Evolutionary conservation across 768 basidiomycete genomes (phyloP), one percentile per base, ranked within the genome.

Genomic region (Leccinum barrowsii): DNA sequence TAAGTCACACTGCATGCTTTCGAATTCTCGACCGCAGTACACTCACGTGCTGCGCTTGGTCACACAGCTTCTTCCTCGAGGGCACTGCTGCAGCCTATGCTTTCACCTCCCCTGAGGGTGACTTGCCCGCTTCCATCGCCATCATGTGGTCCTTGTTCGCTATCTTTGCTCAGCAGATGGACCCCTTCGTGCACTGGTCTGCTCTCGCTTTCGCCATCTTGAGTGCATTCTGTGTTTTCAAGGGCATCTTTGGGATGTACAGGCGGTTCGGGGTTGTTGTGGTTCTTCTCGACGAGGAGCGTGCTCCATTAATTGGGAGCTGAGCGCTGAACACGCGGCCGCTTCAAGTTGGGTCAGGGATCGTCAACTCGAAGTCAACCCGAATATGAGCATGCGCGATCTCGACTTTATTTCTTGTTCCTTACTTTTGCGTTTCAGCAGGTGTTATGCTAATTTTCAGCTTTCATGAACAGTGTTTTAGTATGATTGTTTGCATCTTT

Each of bases 131-230:
- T 2, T 87, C 92, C 22, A 83, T 94, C 64, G 94, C 90, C 60
- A 93, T 98, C 69, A 85, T 87, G 44, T 96, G 91, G 90, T 86
- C 90, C n/a, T 80, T 99, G 30, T 95, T 89, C 76, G 95, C 90
- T 47, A 94, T 98, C 76, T 98, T 91, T 67, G 85, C 81, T 26
- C 83, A 90, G 68, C 86, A 94, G 74, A 76, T 60, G 26, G 74
- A 77, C 37, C 58, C 65, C 32, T 95, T 98, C 76, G 85, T 98
- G 64, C 94, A 95, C 75, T 98, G 94, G 94, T 79, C 82, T 40
- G 84, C 94, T 12, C 82, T 98, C 56, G 92, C 74, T 3, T 94
- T 93, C 67, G 84, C 94, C 71, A 83, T 96, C 70, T 77, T 98
- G 55, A 85, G 92, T 28, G 80, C 93, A 62, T 73, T 96, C 60